A percentile compares a stretch with the other conserved stretches of the same genome.
phyloP scores from a whole-genome alignment of 2,329 filamentous ascomycete genomes.

The Clonostachys chloroleuca region DNA sequence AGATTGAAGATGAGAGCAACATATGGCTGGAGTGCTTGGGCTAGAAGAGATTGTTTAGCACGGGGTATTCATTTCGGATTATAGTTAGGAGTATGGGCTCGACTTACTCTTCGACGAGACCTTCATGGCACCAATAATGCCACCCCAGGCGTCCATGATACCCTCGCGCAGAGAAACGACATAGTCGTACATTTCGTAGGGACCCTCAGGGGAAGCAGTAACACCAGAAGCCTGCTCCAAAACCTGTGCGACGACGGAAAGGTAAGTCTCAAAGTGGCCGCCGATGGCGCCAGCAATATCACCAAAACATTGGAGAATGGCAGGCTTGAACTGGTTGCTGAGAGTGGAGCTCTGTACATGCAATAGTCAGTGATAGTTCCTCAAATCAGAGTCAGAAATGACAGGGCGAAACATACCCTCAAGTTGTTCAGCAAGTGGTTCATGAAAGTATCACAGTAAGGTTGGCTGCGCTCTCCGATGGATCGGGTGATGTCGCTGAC shows the following conservation, averaged over 20 bases:
- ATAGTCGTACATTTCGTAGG: slow-evolving; percentile 96
- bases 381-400: slow-evolving; percentile 16
- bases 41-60: slow-evolving; percentile 33
- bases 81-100: background rate
- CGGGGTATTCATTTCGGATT: too few relatives aligned
- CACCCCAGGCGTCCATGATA: slow-evolving; percentile 99
- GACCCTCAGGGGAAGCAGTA: slow-evolving; percentile 71
- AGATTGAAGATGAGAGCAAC: slow-evolving; percentile 84
- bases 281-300: slow-evolving; percentile 95
- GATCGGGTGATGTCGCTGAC: slow-evolving; percentile 95
- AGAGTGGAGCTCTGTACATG: slow-evolving; percentile 66
- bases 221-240: slow-evolving; percentile 89
- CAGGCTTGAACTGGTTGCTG: slow-evolving; percentile 95
- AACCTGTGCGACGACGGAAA: slow-evolving; percentile 88
- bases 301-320: slow-evolving; percentile 95
- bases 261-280: slow-evolving; percentile 87
- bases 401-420: slow-evolving; percentile 48
- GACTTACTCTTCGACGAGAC: slow-evolving; percentile 67
- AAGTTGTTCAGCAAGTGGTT: slow-evolving; percentile 94
- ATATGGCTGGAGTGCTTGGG: slow-evolving; percentile 68
- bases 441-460: slow-evolving; percentile 97
- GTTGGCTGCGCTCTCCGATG: slow-evolving; percentile 83
- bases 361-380: background rate
- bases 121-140: slow-evolving; percentile 94
- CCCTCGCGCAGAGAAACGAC: slow-evolving; percentile 91